phyloP scores from a whole-genome alignment of 345 rosid genomes.

The Hibiscus syriacus region DNA sequence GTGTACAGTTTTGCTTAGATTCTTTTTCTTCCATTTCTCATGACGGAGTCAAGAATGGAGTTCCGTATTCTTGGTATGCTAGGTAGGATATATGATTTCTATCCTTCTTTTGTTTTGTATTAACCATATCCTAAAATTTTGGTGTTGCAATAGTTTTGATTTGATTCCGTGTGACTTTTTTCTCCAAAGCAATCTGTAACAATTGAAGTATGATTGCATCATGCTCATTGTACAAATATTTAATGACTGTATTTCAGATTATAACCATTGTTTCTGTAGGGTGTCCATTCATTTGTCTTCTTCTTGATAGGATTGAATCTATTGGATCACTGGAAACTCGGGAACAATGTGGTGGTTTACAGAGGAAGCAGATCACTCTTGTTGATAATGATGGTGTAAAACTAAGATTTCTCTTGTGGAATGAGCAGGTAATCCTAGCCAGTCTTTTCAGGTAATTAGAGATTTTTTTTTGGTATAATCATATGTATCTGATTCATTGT shows the following conservation, averaged over 20 bases:
- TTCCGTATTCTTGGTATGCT: constrained; percentile 74
- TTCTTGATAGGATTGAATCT: constrained; percentile 65
- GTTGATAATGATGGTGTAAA: constrained; percentile 61
- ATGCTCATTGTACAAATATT: neutral
- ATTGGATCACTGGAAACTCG: constrained; percentile 62
- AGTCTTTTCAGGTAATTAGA: constrained; percentile 82
- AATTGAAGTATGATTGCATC: neutral
- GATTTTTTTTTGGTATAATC: too few relatives aligned
- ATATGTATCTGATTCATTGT: too few relatives aligned
- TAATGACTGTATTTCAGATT: neutral
- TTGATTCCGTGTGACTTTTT: neutral
- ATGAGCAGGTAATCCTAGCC: constrained; percentile 72
- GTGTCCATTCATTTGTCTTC: neutral
- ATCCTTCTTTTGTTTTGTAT: neutral
- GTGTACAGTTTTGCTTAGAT: constrained; percentile 79
- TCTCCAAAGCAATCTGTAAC: neutral
- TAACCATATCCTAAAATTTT: neutral
- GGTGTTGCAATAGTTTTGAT: neutral
- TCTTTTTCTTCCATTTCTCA: constrained; percentile 76
- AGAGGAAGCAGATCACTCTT: constrained; percentile 60
- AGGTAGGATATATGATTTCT: constrained; percentile 35
- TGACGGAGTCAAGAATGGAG: constrained; percentile 43
- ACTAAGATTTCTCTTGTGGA: constrained; percentile 78
- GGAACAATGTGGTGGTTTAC: constrained; percentile 38
- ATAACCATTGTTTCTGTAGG: neutral